Evolutionary conservation across 768 basidiomycete species (phyloP).

Genomic region (Serendipita indica): DNA sequence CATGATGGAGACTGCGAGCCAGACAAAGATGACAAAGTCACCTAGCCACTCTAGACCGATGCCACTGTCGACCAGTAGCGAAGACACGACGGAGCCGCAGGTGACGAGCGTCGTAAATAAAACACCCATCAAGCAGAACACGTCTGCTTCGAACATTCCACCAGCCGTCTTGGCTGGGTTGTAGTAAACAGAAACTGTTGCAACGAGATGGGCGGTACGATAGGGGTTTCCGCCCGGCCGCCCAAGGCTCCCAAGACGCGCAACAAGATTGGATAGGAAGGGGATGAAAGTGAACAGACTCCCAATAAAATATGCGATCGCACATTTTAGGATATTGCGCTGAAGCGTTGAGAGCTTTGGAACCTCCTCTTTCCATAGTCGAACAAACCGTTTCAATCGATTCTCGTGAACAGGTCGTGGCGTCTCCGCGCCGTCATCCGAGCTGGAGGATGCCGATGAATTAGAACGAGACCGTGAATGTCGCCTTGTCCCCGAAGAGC

Average conservation of each 20-base stretch:
- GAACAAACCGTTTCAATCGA: background rate
- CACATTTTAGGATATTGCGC: constrained; percentile 72
- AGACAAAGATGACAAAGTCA: constrained; percentile 56
- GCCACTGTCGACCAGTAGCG: constrained; percentile 61
- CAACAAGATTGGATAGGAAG: constrained; percentile 50
- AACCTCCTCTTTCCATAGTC: constrained; percentile 1
- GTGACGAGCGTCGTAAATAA: constrained; percentile 60
- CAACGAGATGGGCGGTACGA: constrained; percentile 80
- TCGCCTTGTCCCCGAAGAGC: no score
- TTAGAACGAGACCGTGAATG: background rate
- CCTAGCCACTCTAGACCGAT: constrained; percentile 62
- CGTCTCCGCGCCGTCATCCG: background rate
- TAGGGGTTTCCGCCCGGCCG: constrained; percentile 40
- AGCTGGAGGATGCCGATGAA: background rate
- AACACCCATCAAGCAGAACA: constrained; percentile 59
- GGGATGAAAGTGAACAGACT: constrained; percentile 89
- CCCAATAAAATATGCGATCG: constrained; percentile 75
- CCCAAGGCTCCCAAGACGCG: constrained; percentile 34
- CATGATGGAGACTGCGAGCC: constrained; percentile 75
- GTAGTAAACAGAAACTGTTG: constrained; percentile 85
- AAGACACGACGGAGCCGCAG: constrained; percentile 58
- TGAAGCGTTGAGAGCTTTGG: constrained; percentile 29
- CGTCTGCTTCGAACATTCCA: constrained; percentile 81
- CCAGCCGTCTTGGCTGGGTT: constrained; percentile 90
- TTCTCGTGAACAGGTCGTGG: background rate